Percentiles rank a stretch among this genome's conserved stretches.
phyloP scores from a whole-genome alignment of 305 asterid genomes.

The Solanum aculeatissimum region DNA sequence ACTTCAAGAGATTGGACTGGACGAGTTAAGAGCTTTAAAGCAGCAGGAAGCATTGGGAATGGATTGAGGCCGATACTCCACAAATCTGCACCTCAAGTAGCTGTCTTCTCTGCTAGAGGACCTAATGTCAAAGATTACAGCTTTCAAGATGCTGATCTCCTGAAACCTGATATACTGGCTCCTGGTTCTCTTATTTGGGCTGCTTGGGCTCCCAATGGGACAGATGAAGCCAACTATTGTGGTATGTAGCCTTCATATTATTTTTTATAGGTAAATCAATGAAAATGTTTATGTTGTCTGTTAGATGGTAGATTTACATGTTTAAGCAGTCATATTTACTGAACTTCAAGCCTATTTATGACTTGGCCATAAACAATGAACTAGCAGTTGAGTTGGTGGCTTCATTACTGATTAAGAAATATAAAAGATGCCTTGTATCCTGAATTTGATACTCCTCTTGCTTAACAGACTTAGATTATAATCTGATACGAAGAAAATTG shows the following conservation, averaged over 20 bases:
- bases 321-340: neutral
- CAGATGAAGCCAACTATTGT: slow-evolving; percentile 83
- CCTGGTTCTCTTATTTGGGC: slow-evolving; percentile 99
- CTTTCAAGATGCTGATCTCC: slow-evolving; percentile 87
- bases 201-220: slow-evolving; percentile 96
- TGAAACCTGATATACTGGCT: slow-evolving; percentile 96
- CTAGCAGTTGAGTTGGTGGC: neutral
- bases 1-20: slow-evolving; percentile 96
- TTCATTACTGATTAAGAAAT: neutral
- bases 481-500: neutral
- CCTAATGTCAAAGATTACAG: slow-evolving; percentile 93
- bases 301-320: neutral
- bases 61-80: slow-evolving; percentile 82
- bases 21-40: slow-evolving; percentile 77
- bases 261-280: neutral
- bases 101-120: slow-evolving; percentile 93
- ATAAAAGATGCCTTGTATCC: neutral
- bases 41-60: slow-evolving; percentile 78
- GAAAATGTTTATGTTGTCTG: neutral
- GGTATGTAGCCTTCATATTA: slow-evolving; percentile 31
- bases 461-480: neutral
- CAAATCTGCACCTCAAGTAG: slow-evolving; percentile 95
- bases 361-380: neutral
- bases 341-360: neutral
- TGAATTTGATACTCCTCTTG: neutral